Evolutionary conservation across 805 yeast genomes (phyloP).

Genomic region (Sugiyamaella lignohabitans): DNA sequence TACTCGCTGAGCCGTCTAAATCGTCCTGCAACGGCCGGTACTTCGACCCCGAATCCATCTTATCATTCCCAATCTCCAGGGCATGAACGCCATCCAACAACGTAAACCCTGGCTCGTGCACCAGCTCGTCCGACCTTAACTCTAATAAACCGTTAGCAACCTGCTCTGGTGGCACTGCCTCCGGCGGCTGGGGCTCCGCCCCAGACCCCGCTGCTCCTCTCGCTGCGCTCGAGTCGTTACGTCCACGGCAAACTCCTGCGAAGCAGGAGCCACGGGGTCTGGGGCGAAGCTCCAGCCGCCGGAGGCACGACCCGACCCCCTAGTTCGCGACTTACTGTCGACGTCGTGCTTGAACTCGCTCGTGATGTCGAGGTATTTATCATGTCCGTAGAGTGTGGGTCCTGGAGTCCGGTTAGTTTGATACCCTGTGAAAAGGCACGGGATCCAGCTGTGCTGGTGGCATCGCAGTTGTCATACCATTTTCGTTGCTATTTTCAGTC

Average conservation of each 20-base stretch:
- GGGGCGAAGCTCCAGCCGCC: no score
- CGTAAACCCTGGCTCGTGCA: constrained; percentile 53
- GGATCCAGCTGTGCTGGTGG: no score
- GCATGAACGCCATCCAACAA: constrained; percentile 85
- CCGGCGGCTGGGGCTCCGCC: background rate
- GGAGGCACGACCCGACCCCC: no score
- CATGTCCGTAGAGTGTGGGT: constrained; percentile 27
- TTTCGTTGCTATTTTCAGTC: no score
- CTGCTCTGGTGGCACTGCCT: background rate
- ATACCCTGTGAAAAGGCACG: no score
- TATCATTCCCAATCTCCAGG: constrained; percentile 55
- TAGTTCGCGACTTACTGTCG: background rate
- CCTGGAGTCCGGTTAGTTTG: no score
- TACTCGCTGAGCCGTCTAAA: constrained; percentile 35
- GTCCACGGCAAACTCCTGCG: background rate
- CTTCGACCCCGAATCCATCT: constrained; percentile 74
- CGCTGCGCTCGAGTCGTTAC: no score
- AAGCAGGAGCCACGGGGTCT: no score
- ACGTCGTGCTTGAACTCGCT: constrained; percentile 20
- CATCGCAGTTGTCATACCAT: no score
- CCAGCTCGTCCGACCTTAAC: constrained; percentile 49
- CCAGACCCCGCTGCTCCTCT: background rate
- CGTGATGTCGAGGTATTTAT: constrained; percentile 28
- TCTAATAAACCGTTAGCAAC: constrained; percentile 5
- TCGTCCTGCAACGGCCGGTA: constrained; percentile 39